Evolutionary conservation across 345 rosid genomes (phyloP).

Genomic region (Laguncularia racemosa): DNA sequence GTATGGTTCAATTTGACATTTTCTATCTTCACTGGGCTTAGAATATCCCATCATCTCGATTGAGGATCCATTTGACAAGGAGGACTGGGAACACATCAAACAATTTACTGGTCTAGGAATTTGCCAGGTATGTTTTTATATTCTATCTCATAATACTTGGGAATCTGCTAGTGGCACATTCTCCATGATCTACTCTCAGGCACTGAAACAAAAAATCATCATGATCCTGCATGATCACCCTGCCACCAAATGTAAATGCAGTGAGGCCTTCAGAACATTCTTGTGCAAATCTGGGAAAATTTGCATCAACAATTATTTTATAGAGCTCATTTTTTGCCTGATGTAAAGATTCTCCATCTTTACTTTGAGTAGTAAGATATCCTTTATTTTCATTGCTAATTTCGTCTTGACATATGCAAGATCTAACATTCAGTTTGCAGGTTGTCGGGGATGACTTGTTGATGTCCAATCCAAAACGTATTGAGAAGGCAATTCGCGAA

Average conservation of each 20-base stretch:
- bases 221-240: too few species aligned
- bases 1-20: neutral
- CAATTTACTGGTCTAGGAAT: constrained; percentile 64
- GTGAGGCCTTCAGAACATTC: too few species aligned
- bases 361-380: too few species aligned
- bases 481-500: constrained; percentile 70
- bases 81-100: constrained; percentile 93
- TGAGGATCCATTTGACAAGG: constrained; percentile 98
- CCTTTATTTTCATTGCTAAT: neutral
- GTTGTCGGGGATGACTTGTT: constrained; percentile 85
- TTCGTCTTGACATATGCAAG: too few species aligned
- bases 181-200: too few species aligned
- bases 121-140: constrained; percentile 65
- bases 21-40: constrained; percentile 16
- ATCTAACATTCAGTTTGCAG: constrained; percentile 33
- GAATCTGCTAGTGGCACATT: too few species aligned
- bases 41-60: constrained; percentile 82
- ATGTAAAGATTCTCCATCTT: too few species aligned
- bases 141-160: constrained; percentile 5
- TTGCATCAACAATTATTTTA: too few species aligned
- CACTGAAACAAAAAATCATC: too few species aligned
- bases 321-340: too few species aligned
- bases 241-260: too few species aligned
- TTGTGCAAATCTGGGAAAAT: too few species aligned
- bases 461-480: constrained; percentile 82